Evolutionary conservation across 331 rosid species (phyloP).

Genomic region (Quercus lobata): DNA sequence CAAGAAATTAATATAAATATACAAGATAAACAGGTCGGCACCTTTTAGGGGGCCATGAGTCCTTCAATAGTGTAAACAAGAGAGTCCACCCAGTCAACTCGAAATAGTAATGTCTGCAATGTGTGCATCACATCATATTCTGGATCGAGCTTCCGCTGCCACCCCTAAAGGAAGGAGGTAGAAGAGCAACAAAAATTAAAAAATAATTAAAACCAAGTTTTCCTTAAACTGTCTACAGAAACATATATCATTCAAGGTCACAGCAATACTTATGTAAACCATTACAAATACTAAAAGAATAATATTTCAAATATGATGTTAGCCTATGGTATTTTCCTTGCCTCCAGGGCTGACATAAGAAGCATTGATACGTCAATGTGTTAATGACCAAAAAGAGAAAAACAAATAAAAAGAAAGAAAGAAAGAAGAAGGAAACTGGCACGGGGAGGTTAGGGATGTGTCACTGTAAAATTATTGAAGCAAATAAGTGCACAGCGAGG

Average conservation of each 20-base stretch:
- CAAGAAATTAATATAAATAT: background rate
- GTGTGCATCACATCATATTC: conserved; percentile 56
- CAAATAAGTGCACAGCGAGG: no score
- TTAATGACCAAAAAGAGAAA: background rate
- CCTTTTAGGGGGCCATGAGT: conserved; percentile 46
- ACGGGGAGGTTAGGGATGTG: no score
- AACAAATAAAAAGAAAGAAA: no score
- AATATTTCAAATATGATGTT: background rate
- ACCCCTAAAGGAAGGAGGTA: conserved; percentile 40
- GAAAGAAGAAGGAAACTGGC: no score
- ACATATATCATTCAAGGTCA: background rate
- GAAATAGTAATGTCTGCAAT: conserved; percentile 48
- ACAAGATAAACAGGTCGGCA: background rate
- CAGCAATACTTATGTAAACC: background rate
- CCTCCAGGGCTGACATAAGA: background rate
- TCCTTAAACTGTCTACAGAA: background rate
- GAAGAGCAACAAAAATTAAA: background rate
- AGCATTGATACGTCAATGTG: background rate
- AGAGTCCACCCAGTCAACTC: conserved; percentile 59
- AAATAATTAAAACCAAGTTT: background rate
- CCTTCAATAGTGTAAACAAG: conserved; percentile 56
- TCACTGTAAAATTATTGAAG: no score
- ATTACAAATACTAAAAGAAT: background rate
- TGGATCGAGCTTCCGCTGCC: conserved; percentile 83
- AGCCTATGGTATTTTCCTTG: background rate